Base-by-base conservation (phyloP, 2,329 filamentous ascomycete species). In the Fusarium euwallaceae region DNA sequence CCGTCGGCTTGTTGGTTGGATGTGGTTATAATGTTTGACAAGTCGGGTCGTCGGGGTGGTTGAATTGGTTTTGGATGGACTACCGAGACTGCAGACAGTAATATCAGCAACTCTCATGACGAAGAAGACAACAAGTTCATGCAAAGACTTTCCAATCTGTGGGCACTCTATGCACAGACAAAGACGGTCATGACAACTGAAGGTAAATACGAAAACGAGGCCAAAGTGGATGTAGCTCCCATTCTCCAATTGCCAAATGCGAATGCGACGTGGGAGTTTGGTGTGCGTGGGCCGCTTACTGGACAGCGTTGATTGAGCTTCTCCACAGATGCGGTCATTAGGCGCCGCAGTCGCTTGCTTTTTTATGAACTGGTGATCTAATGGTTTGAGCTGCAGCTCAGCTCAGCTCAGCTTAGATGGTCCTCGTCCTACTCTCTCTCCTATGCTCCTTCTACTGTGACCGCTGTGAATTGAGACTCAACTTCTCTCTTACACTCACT, bases 251-350 rank as follows among this genome's bases (percentile, higher is more conserved):
- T 37, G 43, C 61, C 53, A 56, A 55, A 76, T 71, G 67, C 62
- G 70, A 74, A 76, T 77, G 77, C 77, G 76, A 73, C 67, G 62
- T 75, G 67, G 72, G 73, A 61, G 56, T 22, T 16, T 48, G 24
- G n/a, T 24, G 73, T 70, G 69, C 67, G 73, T 72, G 67, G 70
- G 62, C 61, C 66, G 43, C 53, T 64, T 53, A 64, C 34, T 64
- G 61, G 61, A 39, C 48, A 55, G 61, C 22, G 29, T 37, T 72
- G 39, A n/a, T 29, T 32, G 55, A 76, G 48, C 67, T 74, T 45
- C 77, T 77, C 78, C 78, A 76, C 76, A 67, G 67, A 77, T 79
- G 71, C 64, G 76, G 76, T 78, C 76, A 72, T 74, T 73, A 70
- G 67, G 71, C 66, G 69, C 70, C 60, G 69, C 34, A 74, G 63